Percentiles rank a stretch among this genome's conserved stretches.
phyloP scores from a whole-genome alignment of 2,329 filamentous ascomycete genomes.

The Chrysosporium queenslandicum region DNA sequence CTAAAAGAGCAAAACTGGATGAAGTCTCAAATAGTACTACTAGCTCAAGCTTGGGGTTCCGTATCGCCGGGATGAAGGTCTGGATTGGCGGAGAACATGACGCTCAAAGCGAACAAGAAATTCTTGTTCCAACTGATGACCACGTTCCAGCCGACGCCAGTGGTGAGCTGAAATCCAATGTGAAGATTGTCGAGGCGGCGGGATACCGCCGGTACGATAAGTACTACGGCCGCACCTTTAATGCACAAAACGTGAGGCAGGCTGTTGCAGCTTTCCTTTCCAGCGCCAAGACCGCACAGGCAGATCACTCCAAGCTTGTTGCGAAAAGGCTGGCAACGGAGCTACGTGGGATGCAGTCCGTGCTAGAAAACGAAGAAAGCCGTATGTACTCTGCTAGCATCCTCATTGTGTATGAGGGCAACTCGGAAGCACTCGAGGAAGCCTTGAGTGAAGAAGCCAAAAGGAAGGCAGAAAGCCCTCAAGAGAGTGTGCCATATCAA shows the following conservation, averaged over 20 bases:
- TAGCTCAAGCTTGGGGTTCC: conserved; percentile 50
- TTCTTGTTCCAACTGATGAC: conserved; percentile 28
- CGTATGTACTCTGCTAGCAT: conserved; percentile 59
- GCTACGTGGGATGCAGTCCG: conserved; percentile 37
- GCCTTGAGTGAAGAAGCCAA: conserved; percentile 33
- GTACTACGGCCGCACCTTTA: conserved; percentile 54
- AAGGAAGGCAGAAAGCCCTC: conserved; percentile 14
- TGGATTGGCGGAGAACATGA: conserved; percentile 36
- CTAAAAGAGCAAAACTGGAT: conserved; percentile 51
- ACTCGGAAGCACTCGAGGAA: conserved; percentile 45
- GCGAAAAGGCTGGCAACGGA: conserved; percentile 34
- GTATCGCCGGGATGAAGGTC: conserved; percentile 56
- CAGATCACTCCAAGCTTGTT: conserved; percentile 38
- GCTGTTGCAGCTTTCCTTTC: conserved; percentile 51
- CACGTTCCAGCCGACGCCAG: conserved; percentile 40
- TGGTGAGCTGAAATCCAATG: conserved; percentile 41
- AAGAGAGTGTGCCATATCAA: conserved; percentile 15
- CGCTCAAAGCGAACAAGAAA: conserved; percentile 23
- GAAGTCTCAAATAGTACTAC: conserved; percentile 51
- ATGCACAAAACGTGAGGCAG: conserved; percentile 44
- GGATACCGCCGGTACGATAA: conserved; percentile 55
- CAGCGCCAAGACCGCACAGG: conserved; percentile 33
- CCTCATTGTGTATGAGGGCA: conserved; percentile 57
- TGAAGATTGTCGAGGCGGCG: conserved; percentile 38
- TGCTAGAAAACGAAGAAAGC: conserved; percentile 49